Base-by-base conservation (phyloP, 2,329 filamentous ascomycete species). In the Claviceps citrina region DNA sequence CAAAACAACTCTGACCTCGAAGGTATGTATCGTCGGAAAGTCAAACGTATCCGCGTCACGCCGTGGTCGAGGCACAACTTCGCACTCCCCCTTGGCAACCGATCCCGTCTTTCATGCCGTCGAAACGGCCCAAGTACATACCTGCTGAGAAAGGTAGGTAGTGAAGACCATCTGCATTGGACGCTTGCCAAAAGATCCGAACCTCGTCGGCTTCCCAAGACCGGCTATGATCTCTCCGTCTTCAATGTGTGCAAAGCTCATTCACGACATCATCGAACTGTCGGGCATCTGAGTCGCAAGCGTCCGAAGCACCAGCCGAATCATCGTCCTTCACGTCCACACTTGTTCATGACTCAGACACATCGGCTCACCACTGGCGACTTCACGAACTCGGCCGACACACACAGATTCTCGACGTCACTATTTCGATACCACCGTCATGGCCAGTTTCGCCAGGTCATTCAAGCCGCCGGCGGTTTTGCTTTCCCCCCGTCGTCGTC, bases 371-470 rank as follows among this genome's bases (percentile, higher is more conserved):
- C 33, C 28, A 32, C 33, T 12, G 25, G 28, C 26, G 20, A 20
- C 22, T 28, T 18, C 9, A 19, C 25, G 31, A 20, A n/a, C n/a
- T n/a, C 16, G 27, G 10, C 19, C 24, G 19, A 20, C 12, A 30
- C 16, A 25, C 4, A 24, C 15, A n/a, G n/a, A n/a, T 28, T 24
- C 20, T 26, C 26, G 37, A 18, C 22, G 37, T 22, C 30, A 16
- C n/a, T n/a, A 18, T 9, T 9, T 8, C 16, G 12, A 43, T 26
- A 37, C 16, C 19, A 30, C 20, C 37, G 24, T n/a, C 39, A 72
- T 73, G 68, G 61, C 67, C 43, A 64, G 57, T 51, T 56, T 70
- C 43, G 60, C 64, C 34, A 64, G 67, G 47, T 68, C 68, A 10
- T 63, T 72, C 53, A 62, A 69, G 47, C 60, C 66, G 7, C 55